Conservation (phyloP, 129 eudicot genomes). For the Escallonia herrerae region DNA sequence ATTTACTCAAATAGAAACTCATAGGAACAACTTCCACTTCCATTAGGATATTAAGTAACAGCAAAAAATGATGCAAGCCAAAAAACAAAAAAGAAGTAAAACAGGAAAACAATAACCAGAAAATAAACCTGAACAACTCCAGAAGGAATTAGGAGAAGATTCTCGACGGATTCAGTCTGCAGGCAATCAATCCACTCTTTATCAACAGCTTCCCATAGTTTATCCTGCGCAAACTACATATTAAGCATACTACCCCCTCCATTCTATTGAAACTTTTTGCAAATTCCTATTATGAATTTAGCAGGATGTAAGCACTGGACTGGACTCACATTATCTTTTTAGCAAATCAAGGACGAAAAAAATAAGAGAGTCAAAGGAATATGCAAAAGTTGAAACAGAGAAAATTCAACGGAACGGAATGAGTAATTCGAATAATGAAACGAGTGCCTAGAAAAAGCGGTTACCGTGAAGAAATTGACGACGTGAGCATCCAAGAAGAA, state of each 20-base stretch:
- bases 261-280: too few relatives aligned
- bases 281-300: too few relatives aligned
- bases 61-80: too few relatives aligned
- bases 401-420: neutral
- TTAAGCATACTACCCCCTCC: too few relatives aligned
- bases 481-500: slow-evolving; percentile 73
- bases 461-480: slow-evolving; percentile 73
- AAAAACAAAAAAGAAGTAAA: neutral
- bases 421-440: neutral
- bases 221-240: slow-evolving; percentile 38
- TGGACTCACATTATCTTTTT: too few relatives aligned
- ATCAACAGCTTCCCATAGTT: slow-evolving; percentile 84
- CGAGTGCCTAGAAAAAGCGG: neutral
- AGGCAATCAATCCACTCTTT: slow-evolving; percentile 79
- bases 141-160: slow-evolving; percentile 61
- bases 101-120: neutral
- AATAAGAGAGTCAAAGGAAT: neutral
- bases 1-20: too few relatives aligned
- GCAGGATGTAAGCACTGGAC: too few relatives aligned
- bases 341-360: neutral
- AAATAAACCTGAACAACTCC: slow-evolving; percentile 50
- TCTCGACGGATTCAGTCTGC: slow-evolving; percentile 47
- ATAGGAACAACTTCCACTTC: too few relatives aligned
- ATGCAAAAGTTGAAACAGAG: neutral
- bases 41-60: too few relatives aligned